Percentiles rank a stretch among this genome's conserved stretches.
Conservation (phyloP, 768 basidiomycete genomes). For the Cubamyces sp. region DNA sequence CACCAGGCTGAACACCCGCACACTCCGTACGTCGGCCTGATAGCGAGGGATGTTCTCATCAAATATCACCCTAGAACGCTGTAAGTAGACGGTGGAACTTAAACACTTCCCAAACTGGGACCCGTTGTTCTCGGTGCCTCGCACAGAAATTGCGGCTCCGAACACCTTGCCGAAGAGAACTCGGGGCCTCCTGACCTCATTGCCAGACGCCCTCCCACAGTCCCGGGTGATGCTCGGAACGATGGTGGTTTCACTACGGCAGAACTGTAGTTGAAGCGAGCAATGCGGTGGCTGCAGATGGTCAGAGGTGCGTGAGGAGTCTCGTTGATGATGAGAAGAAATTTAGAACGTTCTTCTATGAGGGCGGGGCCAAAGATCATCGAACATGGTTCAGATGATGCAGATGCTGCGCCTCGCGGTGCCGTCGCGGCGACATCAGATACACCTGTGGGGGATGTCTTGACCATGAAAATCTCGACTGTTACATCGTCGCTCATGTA, state of each 20-base stretch:
- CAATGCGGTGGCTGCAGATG: neutral
- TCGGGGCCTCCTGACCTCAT: slow-evolving; percentile 15
- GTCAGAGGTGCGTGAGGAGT: neutral
- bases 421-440: too few relatives aligned
- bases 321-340: neutral
- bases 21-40: too few relatives aligned
- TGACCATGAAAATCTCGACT: too few relatives aligned
- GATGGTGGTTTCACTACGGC: slow-evolving; percentile 23
- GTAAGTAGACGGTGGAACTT: neutral
- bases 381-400: too few relatives aligned
- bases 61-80: too few relatives aligned
- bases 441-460: too few relatives aligned
- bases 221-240: slow-evolving; percentile 31
- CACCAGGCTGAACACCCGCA: too few relatives aligned
- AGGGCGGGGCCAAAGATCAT: neutral
- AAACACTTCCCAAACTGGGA: neutral
- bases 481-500: too few relatives aligned
- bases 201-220: neutral
- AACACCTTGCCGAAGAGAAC: neutral
- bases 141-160: slow-evolving; percentile 14
- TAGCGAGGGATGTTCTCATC: too few relatives aligned
- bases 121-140: slow-evolving; percentile 15
- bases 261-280: slow-evolving; percentile 12
- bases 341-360: neutral
- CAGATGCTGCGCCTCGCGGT: too few relatives aligned